phyloP scores from a whole-genome alignment of 2,329 filamentous ascomycete genomes.

The Colletotrichum sp. region DNA sequence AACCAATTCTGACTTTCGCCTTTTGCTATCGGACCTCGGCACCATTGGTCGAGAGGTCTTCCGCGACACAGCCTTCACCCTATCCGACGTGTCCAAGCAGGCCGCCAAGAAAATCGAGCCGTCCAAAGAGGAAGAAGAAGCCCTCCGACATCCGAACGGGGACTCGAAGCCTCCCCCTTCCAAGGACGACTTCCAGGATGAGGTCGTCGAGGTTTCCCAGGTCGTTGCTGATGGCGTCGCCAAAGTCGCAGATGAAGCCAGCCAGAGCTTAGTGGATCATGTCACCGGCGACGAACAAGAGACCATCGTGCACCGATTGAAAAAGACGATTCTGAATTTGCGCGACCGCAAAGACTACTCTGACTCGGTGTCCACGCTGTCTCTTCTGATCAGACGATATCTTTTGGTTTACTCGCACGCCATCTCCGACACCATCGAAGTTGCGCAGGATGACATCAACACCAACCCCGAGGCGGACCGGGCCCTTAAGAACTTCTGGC shows the following conservation, averaged over 20 bases:
- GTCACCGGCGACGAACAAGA: constrained; percentile 74
- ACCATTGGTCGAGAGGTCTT: constrained; percentile 85
- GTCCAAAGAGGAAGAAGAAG: constrained; percentile 62
- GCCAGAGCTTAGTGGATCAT: constrained; percentile 76
- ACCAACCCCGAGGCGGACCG: constrained; percentile 77
- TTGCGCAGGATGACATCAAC: constrained; percentile 73
- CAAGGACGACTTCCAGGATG: constrained; percentile 67
- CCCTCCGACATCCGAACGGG: constrained; percentile 45
- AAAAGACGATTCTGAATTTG: constrained; percentile 76
- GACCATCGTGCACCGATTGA: constrained; percentile 76
- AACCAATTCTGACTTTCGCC: constrained; percentile 87
- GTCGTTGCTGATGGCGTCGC: constrained; percentile 57
- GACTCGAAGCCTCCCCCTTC: constrained; percentile 47
- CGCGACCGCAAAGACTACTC: constrained; percentile 82
- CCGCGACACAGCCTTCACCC: constrained; percentile 80
- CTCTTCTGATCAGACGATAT: constrained; percentile 78
- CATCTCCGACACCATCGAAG: constrained; percentile 68
- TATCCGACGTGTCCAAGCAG: constrained; percentile 77
- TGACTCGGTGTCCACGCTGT: constrained; percentile 82
- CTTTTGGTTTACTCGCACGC: constrained; percentile 78
- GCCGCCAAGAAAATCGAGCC: constrained; percentile 77
- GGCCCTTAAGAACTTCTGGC: constrained; percentile 82
- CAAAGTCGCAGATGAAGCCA: constrained; percentile 63
- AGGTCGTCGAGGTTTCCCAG: constrained; percentile 59
- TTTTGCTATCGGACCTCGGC: constrained; percentile 82